These are phyloP conservation scores for Boletus sp. DNA, from an alignment of 768 basidiomycete species.

Conservation along the genomic window DNA sequence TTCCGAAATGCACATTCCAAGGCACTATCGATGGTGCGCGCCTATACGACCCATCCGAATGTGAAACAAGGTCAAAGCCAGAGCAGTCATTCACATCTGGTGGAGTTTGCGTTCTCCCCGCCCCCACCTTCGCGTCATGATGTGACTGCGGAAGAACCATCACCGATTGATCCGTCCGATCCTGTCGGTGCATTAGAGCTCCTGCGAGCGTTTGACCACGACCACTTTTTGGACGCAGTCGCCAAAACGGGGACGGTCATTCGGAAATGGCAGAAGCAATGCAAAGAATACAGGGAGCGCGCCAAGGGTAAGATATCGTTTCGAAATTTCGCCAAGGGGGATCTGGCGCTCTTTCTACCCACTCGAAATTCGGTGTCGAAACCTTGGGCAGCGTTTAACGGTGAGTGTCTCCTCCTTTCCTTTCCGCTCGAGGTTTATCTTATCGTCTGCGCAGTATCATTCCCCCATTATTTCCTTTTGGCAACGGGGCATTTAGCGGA, in stretches of 20 bases:
- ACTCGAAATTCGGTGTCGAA: constrained; percentile 91
- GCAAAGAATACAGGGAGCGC: constrained; percentile 93
- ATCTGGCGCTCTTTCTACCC: constrained; percentile 92
- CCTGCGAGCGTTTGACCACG: constrained; percentile 75
- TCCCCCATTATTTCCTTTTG: constrained; percentile 96
- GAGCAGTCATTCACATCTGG: constrained; percentile 31
- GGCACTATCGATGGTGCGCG: constrained; percentile 59
- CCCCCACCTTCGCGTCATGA: constrained; percentile 47
- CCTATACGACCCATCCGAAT: constrained; percentile 51
- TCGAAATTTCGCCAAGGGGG: constrained; percentile 91
- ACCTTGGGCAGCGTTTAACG: constrained; percentile 99
- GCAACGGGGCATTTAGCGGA: constrained; percentile 84
- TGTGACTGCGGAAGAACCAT: constrained; percentile 55
- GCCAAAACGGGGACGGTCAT: constrained; percentile 80
- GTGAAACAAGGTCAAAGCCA: constrained; percentile 41
- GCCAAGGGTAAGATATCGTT: constrained; percentile 96
- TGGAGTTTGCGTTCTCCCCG: constrained; percentile 49
- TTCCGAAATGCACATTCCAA: constrained; percentile 77
- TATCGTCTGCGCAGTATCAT: constrained; percentile 59
- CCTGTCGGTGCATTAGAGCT: constrained; percentile 65
- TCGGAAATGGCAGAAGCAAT: constrained; percentile 96
- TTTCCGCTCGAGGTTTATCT: neutral
- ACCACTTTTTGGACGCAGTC: constrained; percentile 80
- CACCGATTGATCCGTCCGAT: constrained; percentile 77
- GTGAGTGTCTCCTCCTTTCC: constrained; percentile 42